A percentile compares a stretch with the other conserved stretches of the same genome.
These are phyloP conservation scores for Mycosphaerella arachidis DNA, from an alignment of 2,329 filamentous ascomycete genomes.

Conservation along the genomic window DNA sequence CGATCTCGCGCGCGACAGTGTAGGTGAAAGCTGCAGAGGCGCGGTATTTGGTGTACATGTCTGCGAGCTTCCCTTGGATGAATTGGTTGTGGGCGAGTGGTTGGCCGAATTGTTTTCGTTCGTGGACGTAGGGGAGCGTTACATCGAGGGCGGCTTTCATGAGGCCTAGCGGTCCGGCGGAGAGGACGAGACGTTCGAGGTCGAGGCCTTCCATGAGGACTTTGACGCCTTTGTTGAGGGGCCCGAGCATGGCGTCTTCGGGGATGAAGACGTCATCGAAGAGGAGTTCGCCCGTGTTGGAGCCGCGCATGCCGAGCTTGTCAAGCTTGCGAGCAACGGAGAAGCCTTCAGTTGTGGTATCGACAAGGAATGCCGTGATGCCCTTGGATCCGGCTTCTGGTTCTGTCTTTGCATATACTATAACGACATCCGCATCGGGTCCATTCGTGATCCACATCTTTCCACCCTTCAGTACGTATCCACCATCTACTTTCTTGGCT, in stretches of 20 bases:
- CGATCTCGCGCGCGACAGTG: slow-evolving; percentile 70
- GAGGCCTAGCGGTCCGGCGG: slow-evolving; percentile 82
- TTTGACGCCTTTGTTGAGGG: slow-evolving; percentile 73
- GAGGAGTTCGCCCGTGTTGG: slow-evolving; percentile 89
- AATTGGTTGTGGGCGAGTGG: slow-evolving; percentile 92
- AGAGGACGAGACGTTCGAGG: slow-evolving; percentile 86
- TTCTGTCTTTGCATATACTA: slow-evolving; percentile 95
- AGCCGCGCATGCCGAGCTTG: slow-evolving; percentile 97
- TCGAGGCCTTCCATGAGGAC: slow-evolving; percentile 97
- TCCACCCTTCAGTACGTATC: slow-evolving; percentile 78
- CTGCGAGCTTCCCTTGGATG: slow-evolving; percentile 85
- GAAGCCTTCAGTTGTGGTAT: slow-evolving; percentile 69
- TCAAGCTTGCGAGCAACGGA: slow-evolving; percentile 85
- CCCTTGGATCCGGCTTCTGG: slow-evolving; percentile 78
- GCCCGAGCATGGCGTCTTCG: slow-evolving; percentile 71
- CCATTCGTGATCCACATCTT: slow-evolving; percentile 99
- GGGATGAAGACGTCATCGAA: slow-evolving; percentile 92
- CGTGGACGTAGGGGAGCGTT: slow-evolving; percentile 81
- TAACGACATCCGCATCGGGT: slow-evolving; percentile 83
- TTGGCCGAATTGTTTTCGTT: slow-evolving; percentile 78
- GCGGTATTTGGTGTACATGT: slow-evolving; percentile 95
- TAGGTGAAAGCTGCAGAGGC: slow-evolving; percentile 86
- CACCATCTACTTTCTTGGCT: slow-evolving; percentile 75
- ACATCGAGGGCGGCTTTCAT: slow-evolving; percentile 91
- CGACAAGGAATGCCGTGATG: slow-evolving; percentile 90